A percentile compares a stretch with the other conserved stretches of the same genome.
Conservation (phyloP, 768 basidiomycete species). For the Hericium erinaceus region DNA sequence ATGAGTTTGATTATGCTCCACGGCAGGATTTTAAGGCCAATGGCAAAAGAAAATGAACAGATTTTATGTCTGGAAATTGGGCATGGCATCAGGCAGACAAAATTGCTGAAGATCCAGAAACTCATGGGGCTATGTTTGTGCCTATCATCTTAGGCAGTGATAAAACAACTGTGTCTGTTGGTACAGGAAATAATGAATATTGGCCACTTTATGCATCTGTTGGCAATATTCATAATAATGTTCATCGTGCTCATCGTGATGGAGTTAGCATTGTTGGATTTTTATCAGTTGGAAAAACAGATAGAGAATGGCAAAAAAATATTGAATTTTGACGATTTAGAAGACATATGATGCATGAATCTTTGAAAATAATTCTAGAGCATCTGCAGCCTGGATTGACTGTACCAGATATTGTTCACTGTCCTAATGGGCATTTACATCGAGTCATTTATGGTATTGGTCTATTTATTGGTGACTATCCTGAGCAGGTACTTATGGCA, state of each 20-base stretch:
- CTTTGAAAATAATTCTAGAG: conserved; percentile 6
- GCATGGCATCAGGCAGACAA: conserved; percentile 23
- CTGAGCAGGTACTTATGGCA: conserved; percentile 25
- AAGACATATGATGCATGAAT: conserved; percentile 11
- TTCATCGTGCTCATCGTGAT: conserved; percentile 14
- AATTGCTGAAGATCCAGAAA: conserved; percentile 11
- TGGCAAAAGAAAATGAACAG: conserved; percentile 15
- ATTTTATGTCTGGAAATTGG: conserved; percentile 17
- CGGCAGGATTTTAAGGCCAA: conserved; percentile 17
- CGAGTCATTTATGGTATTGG: conserved; percentile 16
- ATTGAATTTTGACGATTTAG: conserved; percentile 9
- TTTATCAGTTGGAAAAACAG: conserved; percentile 22
- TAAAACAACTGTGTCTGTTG: conserved; percentile 32
- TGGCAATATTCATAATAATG: conserved; percentile 16
- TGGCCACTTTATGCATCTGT: conserved; percentile 20
- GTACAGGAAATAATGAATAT: conserved; percentile 18
- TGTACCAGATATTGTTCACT: conserved; percentile 7
- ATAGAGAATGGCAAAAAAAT: not conserved
- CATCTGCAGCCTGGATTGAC: conserved; percentile 12
- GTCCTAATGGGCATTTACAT: conserved; percentile 26
- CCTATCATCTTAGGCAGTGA: conserved; percentile 28
- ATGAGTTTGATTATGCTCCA: conserved; percentile 16
- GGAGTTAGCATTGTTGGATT: conserved; percentile 15
- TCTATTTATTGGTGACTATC: conserved; percentile 29
- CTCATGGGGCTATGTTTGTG: conserved; percentile 17